These are phyloP conservation scores for Trypanosoma avium DNA, from an alignment of 208 protist genomes.

Conservation along the genomic window DNA sequence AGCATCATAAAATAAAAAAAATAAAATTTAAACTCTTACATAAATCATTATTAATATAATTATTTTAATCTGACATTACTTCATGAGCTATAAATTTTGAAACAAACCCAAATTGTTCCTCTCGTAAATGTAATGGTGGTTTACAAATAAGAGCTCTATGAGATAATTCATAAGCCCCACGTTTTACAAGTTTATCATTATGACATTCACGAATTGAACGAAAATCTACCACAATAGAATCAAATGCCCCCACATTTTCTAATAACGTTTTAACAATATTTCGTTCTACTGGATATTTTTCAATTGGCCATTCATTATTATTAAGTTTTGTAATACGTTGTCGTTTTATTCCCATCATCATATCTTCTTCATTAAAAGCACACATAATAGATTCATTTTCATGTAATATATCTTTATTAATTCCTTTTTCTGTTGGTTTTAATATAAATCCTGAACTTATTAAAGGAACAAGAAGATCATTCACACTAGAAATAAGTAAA, in stretches of 20 bases:
- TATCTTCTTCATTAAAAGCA: constrained; percentile 14
- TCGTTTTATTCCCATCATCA: constrained; percentile 17
- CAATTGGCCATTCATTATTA: constrained; percentile 10
- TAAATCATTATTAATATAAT: no score
- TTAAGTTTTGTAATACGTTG: neutral
- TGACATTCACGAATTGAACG: neutral
- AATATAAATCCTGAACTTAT: constrained; percentile 24
- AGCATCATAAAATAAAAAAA: neutral
- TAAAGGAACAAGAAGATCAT: constrained; percentile 24
- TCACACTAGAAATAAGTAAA: constrained; percentile 17
- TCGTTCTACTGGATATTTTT: constrained; percentile 15
- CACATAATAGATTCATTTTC: constrained; percentile 11
- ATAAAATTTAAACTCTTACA: no score
- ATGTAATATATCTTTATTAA: neutral
- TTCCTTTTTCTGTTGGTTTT: neutral
- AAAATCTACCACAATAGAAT: constrained; percentile 25
- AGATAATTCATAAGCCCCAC: constrained; percentile 5
- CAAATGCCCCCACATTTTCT: constrained; percentile 11
- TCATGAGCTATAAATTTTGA: constrained; percentile 2
- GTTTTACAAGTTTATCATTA: neutral
- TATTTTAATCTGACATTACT: neutral
- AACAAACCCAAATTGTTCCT: constrained; percentile 11
- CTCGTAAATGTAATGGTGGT: neutral
- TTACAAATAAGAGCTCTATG: constrained; percentile 17
- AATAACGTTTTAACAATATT: constrained; percentile 10